phyloP scores from a whole-genome alignment of 768 basidiomycete genomes.

The Kwoniella dejecticola region DNA sequence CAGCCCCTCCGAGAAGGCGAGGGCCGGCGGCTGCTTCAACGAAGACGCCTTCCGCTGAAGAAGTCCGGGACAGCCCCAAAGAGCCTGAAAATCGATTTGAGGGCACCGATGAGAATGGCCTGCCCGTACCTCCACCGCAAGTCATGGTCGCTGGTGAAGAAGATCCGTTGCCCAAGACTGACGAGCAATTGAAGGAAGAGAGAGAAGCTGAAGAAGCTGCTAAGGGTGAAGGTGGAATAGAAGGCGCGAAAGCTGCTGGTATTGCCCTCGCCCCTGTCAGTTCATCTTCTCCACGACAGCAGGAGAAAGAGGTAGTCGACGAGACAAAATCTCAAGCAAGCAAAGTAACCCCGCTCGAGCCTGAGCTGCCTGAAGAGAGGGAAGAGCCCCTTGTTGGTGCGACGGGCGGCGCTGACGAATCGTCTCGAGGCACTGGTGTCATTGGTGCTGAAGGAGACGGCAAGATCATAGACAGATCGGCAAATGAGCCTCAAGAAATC shows the following conservation, averaged over 20 bases:
- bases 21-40: conserved; percentile 14
- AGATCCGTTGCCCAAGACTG: conserved; percentile 46
- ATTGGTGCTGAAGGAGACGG: conserved; percentile 9
- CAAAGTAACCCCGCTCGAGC: conserved; percentile 5
- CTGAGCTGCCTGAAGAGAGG: not conserved
- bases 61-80: not conserved
- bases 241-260: conserved; percentile 52
- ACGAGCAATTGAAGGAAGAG: conserved; percentile 35
- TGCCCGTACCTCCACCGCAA: conserved; percentile 38
- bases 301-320: conserved; percentile 9
- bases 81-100: conserved; percentile 38
- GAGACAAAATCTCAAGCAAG: not conserved
- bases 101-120: conserved; percentile 62
- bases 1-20: conserved; percentile 67
- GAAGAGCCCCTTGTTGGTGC: conserved; percentile 28
- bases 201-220: conserved; percentile 39
- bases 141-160: conserved; percentile 48
- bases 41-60: conserved; percentile 4
- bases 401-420: conserved; percentile 21
- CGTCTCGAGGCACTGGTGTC: conserved; percentile 19
- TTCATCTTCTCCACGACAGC: not conserved
- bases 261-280: conserved; percentile 48
- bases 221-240: conserved; percentile 36
- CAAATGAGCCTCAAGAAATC: conserved; percentile 20
- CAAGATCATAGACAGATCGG: conserved; percentile 27